A percentile compares a stretch with the other conserved stretches of the same genome.
Conservation (phyloP, 2,329 filamentous ascomycete genomes). For the Setomelanomma holmii region DNA sequence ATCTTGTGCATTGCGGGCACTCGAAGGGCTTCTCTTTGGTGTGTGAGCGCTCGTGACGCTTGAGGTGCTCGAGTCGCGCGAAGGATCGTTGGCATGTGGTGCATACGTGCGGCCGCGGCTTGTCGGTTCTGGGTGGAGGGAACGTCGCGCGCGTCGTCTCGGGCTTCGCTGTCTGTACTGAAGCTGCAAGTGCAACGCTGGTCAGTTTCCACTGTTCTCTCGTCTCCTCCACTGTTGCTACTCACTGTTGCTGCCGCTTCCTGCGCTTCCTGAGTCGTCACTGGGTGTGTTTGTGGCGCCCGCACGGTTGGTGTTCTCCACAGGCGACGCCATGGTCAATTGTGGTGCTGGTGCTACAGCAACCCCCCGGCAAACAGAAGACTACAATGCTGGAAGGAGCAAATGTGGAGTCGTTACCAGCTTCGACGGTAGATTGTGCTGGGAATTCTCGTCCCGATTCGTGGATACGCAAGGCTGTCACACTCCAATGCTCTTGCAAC, state of each 20-base stretch:
- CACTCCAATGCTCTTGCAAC: too few species aligned
- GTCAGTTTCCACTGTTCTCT: constrained; percentile 23
- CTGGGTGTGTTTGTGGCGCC: constrained; percentile 35
- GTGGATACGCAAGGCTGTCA: too few species aligned
- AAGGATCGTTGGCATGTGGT: constrained; percentile 90
- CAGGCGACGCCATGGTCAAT: constrained; percentile 33
- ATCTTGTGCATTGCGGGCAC: constrained; percentile 91
- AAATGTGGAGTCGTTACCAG: too few species aligned
- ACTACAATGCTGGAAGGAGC: too few species aligned
- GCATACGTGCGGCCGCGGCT: constrained; percentile 94
- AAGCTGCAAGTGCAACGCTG: constrained; percentile 27
- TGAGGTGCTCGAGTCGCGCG: constrained; percentile 92
- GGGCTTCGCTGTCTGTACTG: constrained; percentile 41
- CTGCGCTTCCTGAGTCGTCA: constrained; percentile 36
- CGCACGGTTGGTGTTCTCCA: constrained; percentile 35
- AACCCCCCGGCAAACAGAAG: too few species aligned
- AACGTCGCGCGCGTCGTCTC: constrained; percentile 55
- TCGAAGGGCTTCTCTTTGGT: constrained; percentile 99
- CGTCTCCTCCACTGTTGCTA: constrained; percentile 6
- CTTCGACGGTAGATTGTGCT: too few species aligned
- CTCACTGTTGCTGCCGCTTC: constrained; percentile 44
- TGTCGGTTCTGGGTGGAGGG: constrained; percentile 93
- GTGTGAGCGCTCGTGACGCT: constrained; percentile 96
- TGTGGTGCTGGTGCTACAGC: constrained; percentile 20
- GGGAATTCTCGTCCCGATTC: too few species aligned